Conservation (phyloP, 495 filamentous ascomycete genomes). For the Cryomyces minteri region DNA sequence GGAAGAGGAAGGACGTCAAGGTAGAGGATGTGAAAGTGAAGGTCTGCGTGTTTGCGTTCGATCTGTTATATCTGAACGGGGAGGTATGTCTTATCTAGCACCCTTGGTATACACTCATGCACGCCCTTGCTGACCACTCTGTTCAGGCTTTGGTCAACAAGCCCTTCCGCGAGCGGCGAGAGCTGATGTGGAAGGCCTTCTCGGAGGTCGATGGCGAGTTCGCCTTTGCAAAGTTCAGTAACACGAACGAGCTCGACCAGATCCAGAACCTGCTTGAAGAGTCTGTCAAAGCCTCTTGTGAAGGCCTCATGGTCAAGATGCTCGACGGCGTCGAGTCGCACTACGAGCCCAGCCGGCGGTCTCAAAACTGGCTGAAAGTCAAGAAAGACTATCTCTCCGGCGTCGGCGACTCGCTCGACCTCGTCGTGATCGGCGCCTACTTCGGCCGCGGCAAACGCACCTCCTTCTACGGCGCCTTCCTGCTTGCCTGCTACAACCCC, state of each 20-base stretch:
- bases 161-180: conserved; percentile 64
- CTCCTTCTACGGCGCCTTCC: conserved; percentile 84
- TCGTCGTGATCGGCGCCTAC: conserved; percentile 91
- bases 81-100: conserved; percentile 32
- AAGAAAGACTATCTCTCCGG: conserved; percentile 95
- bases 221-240: conserved; percentile 67
- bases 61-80: conserved; percentile 84
- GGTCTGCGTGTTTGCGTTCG: conserved; percentile 95
- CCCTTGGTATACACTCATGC: neutral
- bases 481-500: conserved; percentile 83
- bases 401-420: conserved; percentile 86
- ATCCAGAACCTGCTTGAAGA: conserved; percentile 87
- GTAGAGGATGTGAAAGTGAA: conserved; percentile 93
- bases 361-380: conserved; percentile 96
- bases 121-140: neutral
- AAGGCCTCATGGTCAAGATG: conserved; percentile 99
- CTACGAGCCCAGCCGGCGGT: conserved; percentile 89
- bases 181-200: conserved; percentile 60
- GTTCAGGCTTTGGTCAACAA: conserved; percentile 61
- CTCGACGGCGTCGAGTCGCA: conserved; percentile 75
- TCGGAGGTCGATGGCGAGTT: conserved; percentile 72
- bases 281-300: conserved; percentile 81
- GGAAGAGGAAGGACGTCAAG: conserved; percentile 94
- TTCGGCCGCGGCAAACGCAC: conserved; percentile 89
- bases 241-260: conserved; percentile 80